Base-by-base conservation (phyloP, 179 eudicot species). In the Beta corolliflora region DNA sequence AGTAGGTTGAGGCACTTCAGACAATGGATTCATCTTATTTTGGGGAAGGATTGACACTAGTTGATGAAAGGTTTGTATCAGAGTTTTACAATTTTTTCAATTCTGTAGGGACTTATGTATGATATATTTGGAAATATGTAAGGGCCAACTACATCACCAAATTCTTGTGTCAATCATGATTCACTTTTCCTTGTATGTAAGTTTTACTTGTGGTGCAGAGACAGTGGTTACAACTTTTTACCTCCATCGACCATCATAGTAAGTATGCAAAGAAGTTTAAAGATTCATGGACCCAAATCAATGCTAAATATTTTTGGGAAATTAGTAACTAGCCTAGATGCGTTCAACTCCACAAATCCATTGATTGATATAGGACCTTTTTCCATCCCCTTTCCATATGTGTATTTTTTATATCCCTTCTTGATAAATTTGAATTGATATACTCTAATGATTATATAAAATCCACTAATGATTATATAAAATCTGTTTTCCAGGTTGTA, bases 1-100 rank as follows among this genome's bases (percentile, higher is more conserved):
- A 64, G 31, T 91, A 95, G 99, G 92, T 94, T 76, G 82, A 84
- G 83, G 89, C 86, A 71, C 75, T 90, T 74, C 92, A 89, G 73
- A 88, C 71, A 74, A 90, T 95, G 98, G 89, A 83, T 44, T 3
- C 73, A 29, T 80, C 90, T 77, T 46, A 83, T 71, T 95, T 95
- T 81, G 99, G 97, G 79, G 98, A 95, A 88, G 99, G 99, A 77
- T 83, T 95, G 78, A 91, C 98, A 78, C 93, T 93, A 79, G 81
- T 93, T 59, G 93, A 88, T 64, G 90, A 94, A 73, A 89, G 99
- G 99, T 93, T 70, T 72, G 92, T 81, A 64, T 78, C 21, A 31
- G 25, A 31, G 56, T 36, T 50, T 6, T 48, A 6, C 41, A 9
- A 31, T 67, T 31, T 67, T 31, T 36, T 14, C 71, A 31, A 36